Base-by-base conservation (phyloP, 139 green algal species). In the Desmodesmus armatus region DNA sequence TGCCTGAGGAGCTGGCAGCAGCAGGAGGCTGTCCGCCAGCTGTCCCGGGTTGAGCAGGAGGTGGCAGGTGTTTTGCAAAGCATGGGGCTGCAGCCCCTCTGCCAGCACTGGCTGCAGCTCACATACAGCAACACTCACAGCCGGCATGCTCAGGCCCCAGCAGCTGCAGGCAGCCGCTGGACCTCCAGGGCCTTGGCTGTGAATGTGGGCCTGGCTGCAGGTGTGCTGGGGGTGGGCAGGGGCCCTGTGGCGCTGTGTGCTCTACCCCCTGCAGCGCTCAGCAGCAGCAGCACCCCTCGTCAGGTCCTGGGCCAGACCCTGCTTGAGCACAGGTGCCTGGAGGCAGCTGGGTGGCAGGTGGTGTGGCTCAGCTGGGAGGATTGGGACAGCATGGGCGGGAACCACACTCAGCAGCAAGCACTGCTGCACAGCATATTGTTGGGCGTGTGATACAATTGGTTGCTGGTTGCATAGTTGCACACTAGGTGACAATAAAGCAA, bases 41-140 rank as follows among this genome's bases (percentile, higher is more conserved):
- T 55, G 19, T 23, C 49, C 35, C 11, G 47, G 73, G 41, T 67
- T 40, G n/a, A 84, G 40, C 41, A 84, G 44, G 49, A 84, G 31
- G 78, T 77, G 63, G 31, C 35, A 5, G 25, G 41, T 9, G 33
- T 21, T 19, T 41, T 84, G 62, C 78, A 63, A n/a, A 63, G 37
- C 31, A 84, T 84, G 78, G 78, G 78, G 23, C 40, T 84, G 31
- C 35, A 65, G 33, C 78, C 78, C 15, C 37, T 82, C 27, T 33
- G 43, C n/a, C 53, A 82, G 37, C 55, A 13, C 53, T 71, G 76
- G 55, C 17, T 82, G 62, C 55, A 72, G 39, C 76, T 37, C 49
- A 35, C 17, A 23, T 37, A 11, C 39, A 60, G 27, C 44, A 17
- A 9, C 33, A 41, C 13, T 51, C 5, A 1, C 51, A 37, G 49